These are phyloP conservation scores for Hypocreales sp. DNA, from an alignment of 2,329 filamentous ascomycete genomes.

Conservation along the genomic window DNA sequence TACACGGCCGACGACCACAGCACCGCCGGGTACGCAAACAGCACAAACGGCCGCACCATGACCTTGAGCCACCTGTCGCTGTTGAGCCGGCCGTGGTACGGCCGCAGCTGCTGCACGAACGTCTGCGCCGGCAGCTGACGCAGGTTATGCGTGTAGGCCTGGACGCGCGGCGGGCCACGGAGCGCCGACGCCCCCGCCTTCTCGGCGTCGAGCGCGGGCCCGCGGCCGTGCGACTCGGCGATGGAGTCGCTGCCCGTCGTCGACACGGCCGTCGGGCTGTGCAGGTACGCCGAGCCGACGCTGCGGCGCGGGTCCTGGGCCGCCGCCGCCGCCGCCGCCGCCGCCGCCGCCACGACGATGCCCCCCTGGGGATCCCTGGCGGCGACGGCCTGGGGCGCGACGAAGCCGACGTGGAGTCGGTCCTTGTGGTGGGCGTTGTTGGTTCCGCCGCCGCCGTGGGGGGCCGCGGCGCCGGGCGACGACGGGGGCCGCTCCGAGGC, in stretches of 20 bases:
- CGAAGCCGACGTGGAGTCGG: conserved; percentile 15
- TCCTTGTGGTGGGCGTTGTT: background rate
- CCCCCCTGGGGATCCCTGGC: no score
- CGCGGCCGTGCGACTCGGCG: conserved; percentile 10
- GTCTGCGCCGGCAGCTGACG: conserved; percentile 52
- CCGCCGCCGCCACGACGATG: background rate
- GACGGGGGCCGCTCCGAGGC: conserved; percentile 5
- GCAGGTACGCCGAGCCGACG: conserved; percentile 2
- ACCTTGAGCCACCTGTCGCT: conserved; percentile 69
- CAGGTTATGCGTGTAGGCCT: conserved; percentile 55
- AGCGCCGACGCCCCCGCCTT: conserved; percentile 21
- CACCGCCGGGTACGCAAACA: conserved; percentile 77
- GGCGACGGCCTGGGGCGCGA: no score
- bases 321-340: background rate
- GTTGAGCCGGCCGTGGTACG: conserved; percentile 65
- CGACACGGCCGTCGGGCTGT: no score
- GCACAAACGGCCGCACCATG: conserved; percentile 63
- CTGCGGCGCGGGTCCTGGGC: background rate
- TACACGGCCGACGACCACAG: conserved; percentile 82
- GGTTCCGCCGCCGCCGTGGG: conserved; percentile 13
- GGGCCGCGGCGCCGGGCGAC: conserved; percentile 6
- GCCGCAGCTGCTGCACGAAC: conserved; percentile 57
- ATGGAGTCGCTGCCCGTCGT: conserved; percentile 8
- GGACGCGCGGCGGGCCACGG: conserved; percentile 16
- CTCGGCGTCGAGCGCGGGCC: conserved; percentile 24